These are phyloP conservation scores for Pseudozyma sp. DNA, from an alignment of 1,284 basidiomycete species.

Conservation along the genomic window DNA sequence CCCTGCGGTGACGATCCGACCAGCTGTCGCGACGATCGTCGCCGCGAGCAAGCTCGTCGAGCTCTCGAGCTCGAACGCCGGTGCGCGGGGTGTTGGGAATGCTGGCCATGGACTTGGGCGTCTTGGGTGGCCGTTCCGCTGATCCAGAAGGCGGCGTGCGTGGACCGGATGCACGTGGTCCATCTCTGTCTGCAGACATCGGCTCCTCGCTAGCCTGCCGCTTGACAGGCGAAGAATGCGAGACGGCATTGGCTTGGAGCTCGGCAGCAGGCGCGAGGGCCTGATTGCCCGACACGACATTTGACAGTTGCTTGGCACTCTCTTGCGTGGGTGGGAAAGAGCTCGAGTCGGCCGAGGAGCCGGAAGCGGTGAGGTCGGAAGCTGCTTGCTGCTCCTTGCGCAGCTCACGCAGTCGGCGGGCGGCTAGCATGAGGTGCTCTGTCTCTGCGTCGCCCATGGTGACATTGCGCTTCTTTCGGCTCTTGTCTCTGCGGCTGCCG, in stretches of 20 bases:
- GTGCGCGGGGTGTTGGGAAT: slow-evolving; percentile 43
- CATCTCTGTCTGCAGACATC: slow-evolving; percentile 34
- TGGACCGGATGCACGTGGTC: slow-evolving; percentile 12
- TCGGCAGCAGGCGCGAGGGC: slow-evolving; percentile 40
- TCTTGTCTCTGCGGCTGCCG: slow-evolving; percentile 45
- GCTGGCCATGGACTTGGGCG: slow-evolving; percentile 39
- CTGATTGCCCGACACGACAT: slow-evolving; percentile 5
- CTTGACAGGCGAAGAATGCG: slow-evolving; percentile 42
- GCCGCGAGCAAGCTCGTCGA: slow-evolving; percentile 33
- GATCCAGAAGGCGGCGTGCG: slow-evolving; percentile 36
- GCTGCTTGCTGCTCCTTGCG: slow-evolving; percentile 45
- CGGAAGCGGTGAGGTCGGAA: slow-evolving; percentile 15
- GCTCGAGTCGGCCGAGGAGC: slow-evolving; percentile 18
- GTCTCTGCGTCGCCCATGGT: slow-evolving; percentile 70
- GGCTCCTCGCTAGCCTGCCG: slow-evolving; percentile 49
- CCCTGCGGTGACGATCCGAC: slow-evolving; percentile 37
- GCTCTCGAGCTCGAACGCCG: slow-evolving; percentile 35
- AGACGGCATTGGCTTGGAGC: slow-evolving; percentile 14
- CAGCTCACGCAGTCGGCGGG: slow-evolving; percentile 62
- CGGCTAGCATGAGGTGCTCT: slow-evolving; percentile 70
- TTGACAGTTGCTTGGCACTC: slow-evolving; percentile 2
- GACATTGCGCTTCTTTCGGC: slow-evolving; percentile 47
- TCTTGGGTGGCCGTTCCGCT: slow-evolving; percentile 45
- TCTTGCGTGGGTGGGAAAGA: slow-evolving; percentile 32
- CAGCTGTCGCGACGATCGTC: slow-evolving; percentile 43